phyloP scores from a whole-genome alignment of 306 rosid genomes.

The Ochetophila trinervis region DNA sequence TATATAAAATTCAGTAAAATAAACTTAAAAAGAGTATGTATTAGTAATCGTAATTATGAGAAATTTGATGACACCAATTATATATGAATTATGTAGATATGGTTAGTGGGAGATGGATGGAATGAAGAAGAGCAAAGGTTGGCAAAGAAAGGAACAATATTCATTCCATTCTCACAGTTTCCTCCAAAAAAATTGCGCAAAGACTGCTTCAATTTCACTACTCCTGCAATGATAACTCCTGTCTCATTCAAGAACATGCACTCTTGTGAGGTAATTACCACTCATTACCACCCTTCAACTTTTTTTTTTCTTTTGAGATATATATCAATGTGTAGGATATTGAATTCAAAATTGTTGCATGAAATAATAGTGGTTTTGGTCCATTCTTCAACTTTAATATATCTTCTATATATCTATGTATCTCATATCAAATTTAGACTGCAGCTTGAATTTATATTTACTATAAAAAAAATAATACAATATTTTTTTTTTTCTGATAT shows the following conservation, averaged over 20 bases:
- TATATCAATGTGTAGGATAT: too few species aligned
- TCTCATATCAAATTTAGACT: background rate
- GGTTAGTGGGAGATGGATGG: conserved; percentile 60
- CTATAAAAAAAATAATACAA: background rate
- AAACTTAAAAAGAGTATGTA: too few species aligned
- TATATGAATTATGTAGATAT: conserved; percentile 30
- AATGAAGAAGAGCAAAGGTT: conserved; percentile 42
- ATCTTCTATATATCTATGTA: too few species aligned
- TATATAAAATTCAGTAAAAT: too few species aligned
- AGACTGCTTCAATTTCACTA: conserved; percentile 53
- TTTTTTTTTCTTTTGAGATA: too few species aligned
- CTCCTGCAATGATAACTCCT: conserved; percentile 71
- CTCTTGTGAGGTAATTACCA: conserved; percentile 65
- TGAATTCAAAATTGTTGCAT: background rate
- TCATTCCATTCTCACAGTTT: conserved; percentile 54
- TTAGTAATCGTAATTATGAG: background rate
- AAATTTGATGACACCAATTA: background rate
- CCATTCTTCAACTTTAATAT: background rate
- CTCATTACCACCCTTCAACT: background rate
- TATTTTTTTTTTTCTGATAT: too few species aligned
- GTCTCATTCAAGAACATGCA: conserved; percentile 42
- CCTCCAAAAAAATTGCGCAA: conserved; percentile 56
- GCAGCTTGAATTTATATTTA: too few species aligned
- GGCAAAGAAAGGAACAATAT: conserved; percentile 61
- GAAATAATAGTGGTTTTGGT: background rate